These are phyloP conservation scores for Sutorius australiensis DNA, from an alignment of 768 basidiomycete species.

Conservation along the genomic window DNA sequence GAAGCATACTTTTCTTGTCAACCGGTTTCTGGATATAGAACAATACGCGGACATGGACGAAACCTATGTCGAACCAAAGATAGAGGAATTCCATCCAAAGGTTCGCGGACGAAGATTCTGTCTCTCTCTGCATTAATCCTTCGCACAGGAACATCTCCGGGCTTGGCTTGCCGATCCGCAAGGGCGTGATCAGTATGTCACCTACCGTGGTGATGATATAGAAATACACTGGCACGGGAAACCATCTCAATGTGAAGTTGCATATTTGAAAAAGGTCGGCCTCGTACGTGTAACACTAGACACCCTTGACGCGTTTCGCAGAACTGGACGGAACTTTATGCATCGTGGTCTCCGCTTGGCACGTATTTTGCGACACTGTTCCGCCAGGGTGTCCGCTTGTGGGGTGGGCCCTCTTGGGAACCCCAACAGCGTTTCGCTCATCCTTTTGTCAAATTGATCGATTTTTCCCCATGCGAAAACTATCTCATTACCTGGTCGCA, in stretches of 20 bases:
- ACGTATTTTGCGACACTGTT: conserved; percentile 94
- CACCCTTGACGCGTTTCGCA: conserved; percentile 29
- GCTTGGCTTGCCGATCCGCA: conserved; percentile 92
- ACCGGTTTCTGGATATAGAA: conserved; percentile 89
- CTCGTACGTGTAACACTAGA: not conserved
- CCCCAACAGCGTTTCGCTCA: conserved; percentile 90
- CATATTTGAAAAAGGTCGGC: conserved; percentile 69
- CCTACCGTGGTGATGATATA: conserved; percentile 89
- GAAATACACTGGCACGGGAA: conserved; percentile 91
- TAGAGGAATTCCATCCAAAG: conserved; percentile 70
- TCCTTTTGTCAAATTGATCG: conserved; percentile 90
- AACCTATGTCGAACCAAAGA: conserved; percentile 69
- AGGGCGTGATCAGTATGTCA: conserved; percentile 94
- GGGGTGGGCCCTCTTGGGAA: conserved; percentile 92
- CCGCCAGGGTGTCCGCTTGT: conserved; percentile 90
- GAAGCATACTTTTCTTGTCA: conserved; percentile 79
- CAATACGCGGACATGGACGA: conserved; percentile 74
- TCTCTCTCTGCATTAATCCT: conserved; percentile 5
- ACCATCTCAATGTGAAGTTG: conserved; percentile 79
- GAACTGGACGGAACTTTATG: conserved; percentile 97
- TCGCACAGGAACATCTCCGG: conserved; percentile 81
- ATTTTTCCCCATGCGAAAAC: conserved; percentile 95
- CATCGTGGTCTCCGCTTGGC: conserved; percentile 94
- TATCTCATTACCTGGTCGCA: conserved; percentile 98
- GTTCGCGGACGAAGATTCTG: conserved; percentile 36